Evolutionary conservation across 192 early-diverging fungal species (phyloP).

Genomic region (Cladochytrium replicatum): DNA sequence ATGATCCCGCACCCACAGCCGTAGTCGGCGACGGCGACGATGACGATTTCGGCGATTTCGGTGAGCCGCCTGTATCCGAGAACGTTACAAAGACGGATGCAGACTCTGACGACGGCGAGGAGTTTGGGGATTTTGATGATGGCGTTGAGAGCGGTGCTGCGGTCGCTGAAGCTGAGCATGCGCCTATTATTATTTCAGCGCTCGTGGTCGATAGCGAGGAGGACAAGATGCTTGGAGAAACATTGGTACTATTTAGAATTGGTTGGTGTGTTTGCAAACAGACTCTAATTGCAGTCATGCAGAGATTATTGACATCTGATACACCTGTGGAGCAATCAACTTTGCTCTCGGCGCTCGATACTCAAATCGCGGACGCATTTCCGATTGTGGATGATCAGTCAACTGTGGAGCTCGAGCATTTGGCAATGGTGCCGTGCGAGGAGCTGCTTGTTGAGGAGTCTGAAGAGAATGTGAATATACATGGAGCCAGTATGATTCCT

Average conservation of each 20-base stretch:
- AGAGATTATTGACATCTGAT: no score
- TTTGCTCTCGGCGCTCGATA: neutral
- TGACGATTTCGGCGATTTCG: constrained; percentile 34
- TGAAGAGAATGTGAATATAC: neutral
- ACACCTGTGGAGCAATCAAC: constrained; percentile 4
- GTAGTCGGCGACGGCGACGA: no score
- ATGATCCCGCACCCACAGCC: no score
- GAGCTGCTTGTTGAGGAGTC: neutral
- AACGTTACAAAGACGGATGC: no score
- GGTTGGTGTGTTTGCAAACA: neutral
- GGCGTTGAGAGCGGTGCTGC: neutral
- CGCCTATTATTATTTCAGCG: no score
- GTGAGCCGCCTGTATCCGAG: constrained; percentile 1
- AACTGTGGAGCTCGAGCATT: neutral
- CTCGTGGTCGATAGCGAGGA: neutral
- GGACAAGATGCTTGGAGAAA: neutral
- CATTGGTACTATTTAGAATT: neutral
- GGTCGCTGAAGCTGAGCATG: no score
- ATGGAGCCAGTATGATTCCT: neutral
- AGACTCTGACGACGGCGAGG: constrained; percentile 22
- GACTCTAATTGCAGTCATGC: no score
- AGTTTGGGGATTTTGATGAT: constrained; percentile 7
- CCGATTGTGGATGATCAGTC: neutral
- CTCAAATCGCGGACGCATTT: neutral
- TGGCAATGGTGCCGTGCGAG: neutral